Base-by-base conservation (phyloP, 306 rosid species). In the Cicer judaicum region DNA sequence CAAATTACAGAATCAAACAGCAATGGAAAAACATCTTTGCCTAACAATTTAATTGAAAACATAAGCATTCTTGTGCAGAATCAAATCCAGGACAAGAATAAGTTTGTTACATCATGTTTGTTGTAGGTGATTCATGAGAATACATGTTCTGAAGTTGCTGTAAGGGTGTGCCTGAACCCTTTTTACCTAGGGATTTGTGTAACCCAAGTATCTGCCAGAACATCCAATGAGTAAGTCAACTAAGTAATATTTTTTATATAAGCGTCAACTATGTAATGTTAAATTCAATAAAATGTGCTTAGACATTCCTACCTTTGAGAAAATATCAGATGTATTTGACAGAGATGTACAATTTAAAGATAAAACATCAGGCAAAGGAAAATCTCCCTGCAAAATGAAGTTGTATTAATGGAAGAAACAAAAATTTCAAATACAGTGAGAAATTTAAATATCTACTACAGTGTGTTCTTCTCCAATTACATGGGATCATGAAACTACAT, bases 141-240 rank as follows among this genome's bases (percentile, higher is more conserved):
- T 94, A 94, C 72, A 85, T 36, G 64, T 76, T 83, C 82, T 90
- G 99, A 48, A 94, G 95, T 79, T 90, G 89, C 79, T 86, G 87
- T 80, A 92, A 80, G 73, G 97, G 77, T 16, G 90, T 81, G 34
- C 64, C 74, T 29, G 87, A 74, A 64, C 60, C 76, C 18, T 78
- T 92, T 81, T 79, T 88, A 77, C 85, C 90, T 2, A 3, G 82
- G 5, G 70, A 44, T 67, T 79, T 85, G 49, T 68, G 70, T 72
- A 80, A 68, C 54, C 79, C 89, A 18, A 90, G 84, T 60, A 94
- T 90, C 99, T 94, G 86, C 63, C 13, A 68, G 5, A 15, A 13
- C 63, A 82, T 84, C 49, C 1, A 34, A 49, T 19, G 21, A 69
- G 18, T 84, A 80, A 85, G 86, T 42, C 21, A 57, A 24, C 34